Percentiles rank a stretch among this genome's conserved stretches.
Evolutionary conservation across 1,284 basidiomycete species (phyloP).

Genomic region (Boletellus sp.): DNA sequence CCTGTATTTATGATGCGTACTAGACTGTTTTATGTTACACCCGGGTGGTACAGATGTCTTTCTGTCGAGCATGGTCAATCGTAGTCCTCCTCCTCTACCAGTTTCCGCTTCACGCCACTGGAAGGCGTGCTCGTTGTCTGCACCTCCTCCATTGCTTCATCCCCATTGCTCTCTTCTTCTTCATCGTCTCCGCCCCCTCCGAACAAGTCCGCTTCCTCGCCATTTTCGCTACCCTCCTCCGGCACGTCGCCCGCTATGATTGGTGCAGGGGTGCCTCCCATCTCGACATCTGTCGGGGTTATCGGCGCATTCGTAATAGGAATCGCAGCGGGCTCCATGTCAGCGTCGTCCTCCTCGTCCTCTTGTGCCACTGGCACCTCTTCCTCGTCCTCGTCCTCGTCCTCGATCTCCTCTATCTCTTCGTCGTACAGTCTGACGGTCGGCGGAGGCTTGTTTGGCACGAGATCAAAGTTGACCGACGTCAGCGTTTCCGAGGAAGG

Average conservation of each 20-base stretch:
- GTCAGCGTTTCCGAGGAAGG: constrained; percentile 81
- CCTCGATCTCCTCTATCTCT: constrained; percentile 72
- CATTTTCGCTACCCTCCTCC: constrained; percentile 64
- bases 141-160: constrained; percentile 72
- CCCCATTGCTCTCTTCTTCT: constrained; percentile 55
- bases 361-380: constrained; percentile 30
- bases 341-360: constrained; percentile 52
- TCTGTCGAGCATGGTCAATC: constrained; percentile 42
- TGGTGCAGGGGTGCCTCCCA: constrained; percentile 43
- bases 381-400: constrained; percentile 41
- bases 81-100: constrained; percentile 83
- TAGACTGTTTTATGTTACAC: constrained; percentile 18
- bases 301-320: constrained; percentile 32
- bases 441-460: constrained; percentile 82
- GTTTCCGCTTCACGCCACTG: constrained; percentile 70
- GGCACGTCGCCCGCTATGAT: constrained; percentile 38
- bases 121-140: constrained; percentile 47
- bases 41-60: constrained; percentile 1
- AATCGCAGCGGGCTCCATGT: constrained; percentile 56
- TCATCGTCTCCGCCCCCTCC: constrained; percentile 66
- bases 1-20: constrained; percentile 30
- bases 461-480: constrained; percentile 88
- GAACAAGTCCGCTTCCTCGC: constrained; percentile 61
- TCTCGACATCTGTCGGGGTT: constrained; percentile 64
- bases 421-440: constrained; percentile 73